These are phyloP conservation scores for Hirschioporus abietinus DNA, from an alignment of 768 basidiomycete genomes.

Conservation along the genomic window DNA sequence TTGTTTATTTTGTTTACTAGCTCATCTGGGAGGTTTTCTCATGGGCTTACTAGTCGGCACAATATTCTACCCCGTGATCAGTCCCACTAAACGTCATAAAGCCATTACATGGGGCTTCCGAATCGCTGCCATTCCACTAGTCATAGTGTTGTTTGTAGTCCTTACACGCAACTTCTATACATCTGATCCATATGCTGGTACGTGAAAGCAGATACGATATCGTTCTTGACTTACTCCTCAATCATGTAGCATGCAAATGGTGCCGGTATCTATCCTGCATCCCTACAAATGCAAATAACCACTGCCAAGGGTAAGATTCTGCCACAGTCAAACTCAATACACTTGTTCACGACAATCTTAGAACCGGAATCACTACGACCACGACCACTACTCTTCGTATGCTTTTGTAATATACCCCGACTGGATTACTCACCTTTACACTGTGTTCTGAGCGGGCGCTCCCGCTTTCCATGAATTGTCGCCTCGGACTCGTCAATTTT, in stretches of 20 bases:
- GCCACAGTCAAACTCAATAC: neutral
- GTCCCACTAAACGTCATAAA: conserved; percentile 67
- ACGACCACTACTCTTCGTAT: conserved; percentile 1
- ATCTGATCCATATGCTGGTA: conserved; percentile 78
- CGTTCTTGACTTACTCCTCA: conserved; percentile 6
- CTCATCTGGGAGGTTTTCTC: conserved; percentile 83
- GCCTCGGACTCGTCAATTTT: neutral
- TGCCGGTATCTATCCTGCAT: conserved; percentile 90
- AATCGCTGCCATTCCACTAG: conserved; percentile 65
- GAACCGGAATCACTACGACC: conserved; percentile 6
- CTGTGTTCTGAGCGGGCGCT: neutral
- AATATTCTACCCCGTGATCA: conserved; percentile 87
- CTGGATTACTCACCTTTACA: neutral
- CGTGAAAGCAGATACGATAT: conserved; percentile 20
- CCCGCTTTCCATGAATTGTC: neutral
- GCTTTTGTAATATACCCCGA: neutral
- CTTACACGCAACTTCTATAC: conserved; percentile 88
- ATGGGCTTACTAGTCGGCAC: conserved; percentile 82
- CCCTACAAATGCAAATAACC: conserved; percentile 66
- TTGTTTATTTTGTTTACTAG: conserved; percentile 27
- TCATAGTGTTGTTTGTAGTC: conserved; percentile 76
- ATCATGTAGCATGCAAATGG: conserved; percentile 58
- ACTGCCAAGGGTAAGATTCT: conserved; percentile 49
- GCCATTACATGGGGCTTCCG: conserved; percentile 70
- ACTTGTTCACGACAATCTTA: neutral